A percentile compares a stretch with the other conserved stretches of the same genome.
These are phyloP conservation scores for Citrus glauca DNA, from an alignment of 345 rosid species.

Conservation along the genomic window DNA sequence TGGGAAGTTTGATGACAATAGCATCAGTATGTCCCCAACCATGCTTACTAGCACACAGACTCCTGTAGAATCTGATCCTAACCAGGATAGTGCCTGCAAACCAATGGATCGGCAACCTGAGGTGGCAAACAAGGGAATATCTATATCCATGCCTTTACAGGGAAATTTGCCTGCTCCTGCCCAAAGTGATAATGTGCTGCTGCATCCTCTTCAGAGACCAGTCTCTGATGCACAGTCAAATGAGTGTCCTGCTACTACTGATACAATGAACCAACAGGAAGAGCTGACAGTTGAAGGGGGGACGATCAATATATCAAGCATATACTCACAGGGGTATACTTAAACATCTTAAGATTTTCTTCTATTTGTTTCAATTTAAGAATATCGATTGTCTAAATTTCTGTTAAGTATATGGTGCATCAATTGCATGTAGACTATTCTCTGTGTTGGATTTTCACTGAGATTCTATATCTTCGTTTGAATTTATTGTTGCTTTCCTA, in stretches of 20 bases:
- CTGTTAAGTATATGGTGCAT: constrained; percentile 1
- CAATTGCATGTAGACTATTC: neutral
- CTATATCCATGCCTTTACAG: constrained; percentile 33
- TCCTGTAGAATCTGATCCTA: constrained; percentile 51
- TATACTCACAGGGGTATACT: constrained; percentile 63
- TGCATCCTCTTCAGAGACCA: constrained; percentile 42
- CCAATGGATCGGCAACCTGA: constrained; percentile 48
- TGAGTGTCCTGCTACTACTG: constrained; percentile 50
- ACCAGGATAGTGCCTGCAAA: constrained; percentile 46
- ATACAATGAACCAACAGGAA: constrained; percentile 44
- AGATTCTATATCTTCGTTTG: neutral
- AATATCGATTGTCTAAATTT: neutral
- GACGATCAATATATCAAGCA: constrained; percentile 83
- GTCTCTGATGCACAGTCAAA: constrained; percentile 52
- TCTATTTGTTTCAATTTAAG: neutral
- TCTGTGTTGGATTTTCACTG: neutral
- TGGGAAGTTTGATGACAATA: constrained; percentile 73
- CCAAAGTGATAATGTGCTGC: constrained; percentile 30
- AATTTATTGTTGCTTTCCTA: neutral
- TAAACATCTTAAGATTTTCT: neutral
- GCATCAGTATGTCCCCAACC: constrained; percentile 30
- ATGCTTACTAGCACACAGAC: constrained; percentile 41
- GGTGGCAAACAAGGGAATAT: constrained; percentile 40
- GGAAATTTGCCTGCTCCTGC: constrained; percentile 22
- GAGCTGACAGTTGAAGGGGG: constrained; percentile 87